These are phyloP conservation scores for Ophiostoma triangulosporum DNA, from an alignment of 2,329 filamentous ascomycete genomes.

Conservation along the genomic window DNA sequence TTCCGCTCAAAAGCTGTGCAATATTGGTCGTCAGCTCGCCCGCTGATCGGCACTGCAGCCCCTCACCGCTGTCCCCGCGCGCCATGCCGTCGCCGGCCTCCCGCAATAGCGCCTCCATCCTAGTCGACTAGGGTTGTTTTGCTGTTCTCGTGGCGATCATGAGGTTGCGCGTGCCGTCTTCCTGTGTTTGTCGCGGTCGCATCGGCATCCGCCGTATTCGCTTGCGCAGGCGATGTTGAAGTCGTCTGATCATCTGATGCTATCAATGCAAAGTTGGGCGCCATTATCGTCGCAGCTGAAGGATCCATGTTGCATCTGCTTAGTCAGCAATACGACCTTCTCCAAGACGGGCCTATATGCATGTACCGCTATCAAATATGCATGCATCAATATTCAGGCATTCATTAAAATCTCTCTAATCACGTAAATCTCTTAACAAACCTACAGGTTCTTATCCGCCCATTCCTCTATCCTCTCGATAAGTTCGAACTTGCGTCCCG, in stretches of 20 bases:
- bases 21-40: slow-evolving; percentile 36
- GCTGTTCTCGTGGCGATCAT: not conserved
- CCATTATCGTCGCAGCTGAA: no score
- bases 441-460: slow-evolving; percentile 32
- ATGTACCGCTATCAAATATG: not conserved
- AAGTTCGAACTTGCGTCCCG: slow-evolving; percentile 40
- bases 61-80: slow-evolving; percentile 14
- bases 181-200: no score
- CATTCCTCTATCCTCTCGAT: slow-evolving; percentile 43
- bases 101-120: slow-evolving; percentile 21
- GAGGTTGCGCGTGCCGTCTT: no score
- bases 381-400: not conserved
- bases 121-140: not conserved
- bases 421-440: no score
- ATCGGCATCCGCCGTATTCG: no score
- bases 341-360: no score
- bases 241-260: no score
- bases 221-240: no score
- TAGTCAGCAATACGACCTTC: not conserved
- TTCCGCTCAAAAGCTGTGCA: slow-evolving; percentile 26
- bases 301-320: no score
- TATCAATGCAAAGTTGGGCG: no score
- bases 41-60: slow-evolving; percentile 22
- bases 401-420: no score
- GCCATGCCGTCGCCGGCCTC: slow-evolving; percentile 16